A percentile compares a stretch with the other conserved stretches of the same genome.
Conservation (phyloP, 495 filamentous ascomycete species). For the Talaromyces nanjingensis region DNA sequence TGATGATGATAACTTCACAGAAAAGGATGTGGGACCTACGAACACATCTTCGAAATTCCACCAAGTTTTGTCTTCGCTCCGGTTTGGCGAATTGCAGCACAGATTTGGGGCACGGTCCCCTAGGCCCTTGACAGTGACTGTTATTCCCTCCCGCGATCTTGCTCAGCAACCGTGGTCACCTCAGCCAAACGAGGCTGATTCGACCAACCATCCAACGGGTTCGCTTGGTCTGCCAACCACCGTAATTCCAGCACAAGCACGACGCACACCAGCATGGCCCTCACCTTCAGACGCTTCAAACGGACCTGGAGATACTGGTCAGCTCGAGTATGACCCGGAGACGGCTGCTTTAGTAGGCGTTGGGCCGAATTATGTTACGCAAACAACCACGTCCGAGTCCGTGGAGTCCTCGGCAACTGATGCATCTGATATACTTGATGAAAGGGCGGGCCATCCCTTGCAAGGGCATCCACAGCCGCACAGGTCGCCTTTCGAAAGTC, state of each 20-base stretch:
- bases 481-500: neutral
- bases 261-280: slow-evolving; percentile 34
- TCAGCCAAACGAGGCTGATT: slow-evolving; percentile 18
- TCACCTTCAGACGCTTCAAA: slow-evolving; percentile 22
- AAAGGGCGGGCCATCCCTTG: neutral
- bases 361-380: slow-evolving; percentile 4
- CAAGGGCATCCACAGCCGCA: neutral
- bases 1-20: slow-evolving; percentile 23
- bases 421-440: neutral
- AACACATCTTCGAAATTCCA: neutral
- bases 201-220: neutral
- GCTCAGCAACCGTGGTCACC: slow-evolving; percentile 40
- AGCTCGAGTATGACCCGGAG: slow-evolving; percentile 39
- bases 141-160: slow-evolving; percentile 61
- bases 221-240: slow-evolving; percentile 20
- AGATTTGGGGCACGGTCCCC: slow-evolving; percentile 10
- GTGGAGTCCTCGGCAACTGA: neutral
- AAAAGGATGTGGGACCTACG: slow-evolving; percentile 12
- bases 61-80: slow-evolving; percentile 4
- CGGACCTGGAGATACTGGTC: slow-evolving; percentile 18
- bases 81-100: slow-evolving; percentile 11
- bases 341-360: slow-evolving; percentile 34
- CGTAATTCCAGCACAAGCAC: slow-evolving; percentile 34
- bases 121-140: slow-evolving; percentile 50
- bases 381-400: neutral